Conservation (phyloP, 306 rosid genomes). For the Gleditsia sinensis region DNA sequence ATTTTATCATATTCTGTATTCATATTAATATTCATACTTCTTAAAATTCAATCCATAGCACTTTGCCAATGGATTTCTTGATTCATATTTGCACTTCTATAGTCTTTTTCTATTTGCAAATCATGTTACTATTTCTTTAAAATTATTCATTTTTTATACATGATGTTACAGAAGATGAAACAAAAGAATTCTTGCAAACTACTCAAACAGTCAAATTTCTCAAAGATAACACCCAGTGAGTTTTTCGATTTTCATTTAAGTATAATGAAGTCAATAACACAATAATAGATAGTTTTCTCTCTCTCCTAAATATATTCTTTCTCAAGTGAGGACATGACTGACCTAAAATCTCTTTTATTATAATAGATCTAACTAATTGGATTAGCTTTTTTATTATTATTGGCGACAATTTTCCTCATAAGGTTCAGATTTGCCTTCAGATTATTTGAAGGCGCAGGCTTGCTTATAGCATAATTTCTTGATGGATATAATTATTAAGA, state of each 20-base stretch:
- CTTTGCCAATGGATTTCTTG: not conserved
- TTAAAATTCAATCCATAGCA: too few relatives aligned
- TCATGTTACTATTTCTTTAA: too few relatives aligned
- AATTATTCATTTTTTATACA: too few relatives aligned
- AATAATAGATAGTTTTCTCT: not conserved
- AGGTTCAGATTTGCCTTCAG: not conserved
- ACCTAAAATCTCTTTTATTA: not conserved
- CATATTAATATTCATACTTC: too few relatives aligned
- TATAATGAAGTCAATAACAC: not conserved
- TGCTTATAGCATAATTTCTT: not conserved
- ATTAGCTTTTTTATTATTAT: not conserved
- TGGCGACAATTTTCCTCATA: not conserved
- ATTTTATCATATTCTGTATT: too few relatives aligned
- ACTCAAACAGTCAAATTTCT: not conserved
- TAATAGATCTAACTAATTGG: not conserved
- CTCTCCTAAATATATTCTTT: not conserved
- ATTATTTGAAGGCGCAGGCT: conserved; percentile 10
- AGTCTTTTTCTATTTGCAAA: too few relatives aligned
- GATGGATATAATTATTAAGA: not conserved
- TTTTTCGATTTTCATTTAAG: too few relatives aligned
- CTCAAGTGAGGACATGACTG: not conserved
- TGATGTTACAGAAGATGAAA: too few relatives aligned
- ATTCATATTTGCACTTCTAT: too few relatives aligned
- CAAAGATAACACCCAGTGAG: not conserved
- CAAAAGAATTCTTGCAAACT: not conserved